A percentile compares a stretch with the other conserved stretches of the same genome.
Evolutionary conservation across 1,139 yeast species (phyloP).

Genomic region (Sugiyamaella japonica): DNA sequence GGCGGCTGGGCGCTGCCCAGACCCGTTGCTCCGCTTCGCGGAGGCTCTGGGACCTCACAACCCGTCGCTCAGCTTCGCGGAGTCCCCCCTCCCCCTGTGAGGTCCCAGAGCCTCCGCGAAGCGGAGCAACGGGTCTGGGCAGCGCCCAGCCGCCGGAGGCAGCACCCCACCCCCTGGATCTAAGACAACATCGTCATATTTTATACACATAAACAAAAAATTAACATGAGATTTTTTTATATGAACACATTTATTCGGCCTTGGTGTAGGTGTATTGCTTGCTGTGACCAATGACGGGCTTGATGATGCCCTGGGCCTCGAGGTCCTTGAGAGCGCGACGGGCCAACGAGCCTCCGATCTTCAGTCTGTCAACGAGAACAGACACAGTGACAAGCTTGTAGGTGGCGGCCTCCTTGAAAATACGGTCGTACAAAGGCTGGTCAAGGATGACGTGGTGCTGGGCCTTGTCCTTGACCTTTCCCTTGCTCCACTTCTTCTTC

Average conservation of each 20-base stretch:
- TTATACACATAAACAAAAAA: constrained; percentile 8
- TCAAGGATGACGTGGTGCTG: constrained; percentile 96
- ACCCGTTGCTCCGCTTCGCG: constrained; percentile 5
- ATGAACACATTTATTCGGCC: constrained; percentile 9
- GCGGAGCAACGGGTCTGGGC: background rate
- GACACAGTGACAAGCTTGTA: constrained; percentile 98
- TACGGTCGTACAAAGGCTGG: constrained; percentile 99
- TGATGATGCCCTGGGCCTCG: constrained; percentile 93
- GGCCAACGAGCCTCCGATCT: constrained; percentile 99
- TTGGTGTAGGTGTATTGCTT: constrained; percentile 86
- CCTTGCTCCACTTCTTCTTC: constrained; percentile 99
- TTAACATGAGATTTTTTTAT: background rate
- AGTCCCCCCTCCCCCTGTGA: background rate
- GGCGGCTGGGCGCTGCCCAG: constrained; percentile 10
- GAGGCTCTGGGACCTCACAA: background rate
- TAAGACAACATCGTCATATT: constrained; percentile 7
- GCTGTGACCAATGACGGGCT: constrained; percentile 93
- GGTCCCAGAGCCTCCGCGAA: background rate
- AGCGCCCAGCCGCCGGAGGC: background rate
- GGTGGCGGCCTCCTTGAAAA: constrained; percentile 98
- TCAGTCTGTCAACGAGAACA: constrained; percentile 97
- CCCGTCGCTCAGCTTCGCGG: background rate
- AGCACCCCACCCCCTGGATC: background rate
- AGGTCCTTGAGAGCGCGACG: constrained; percentile 97
- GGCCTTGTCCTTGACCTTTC: constrained; percentile 99